A percentile compares a stretch with the other conserved stretches of the same genome.
Evolutionary conservation across 805 yeast genomes (phyloP).

Genomic region (Candida corydali): DNA sequence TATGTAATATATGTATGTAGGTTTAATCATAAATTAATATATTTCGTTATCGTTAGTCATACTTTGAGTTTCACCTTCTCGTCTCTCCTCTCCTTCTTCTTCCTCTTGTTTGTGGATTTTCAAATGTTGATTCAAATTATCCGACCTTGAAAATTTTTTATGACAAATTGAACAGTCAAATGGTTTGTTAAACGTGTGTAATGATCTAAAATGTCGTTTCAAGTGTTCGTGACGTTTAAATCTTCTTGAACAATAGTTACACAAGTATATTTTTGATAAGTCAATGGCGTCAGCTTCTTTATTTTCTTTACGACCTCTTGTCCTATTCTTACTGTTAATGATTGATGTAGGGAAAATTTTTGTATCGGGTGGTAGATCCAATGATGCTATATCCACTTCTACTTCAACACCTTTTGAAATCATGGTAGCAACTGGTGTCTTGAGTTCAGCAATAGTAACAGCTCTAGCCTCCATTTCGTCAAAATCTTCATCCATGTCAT

Average conservation of each 20-base stretch:
- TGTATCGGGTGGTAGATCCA: conserved; percentile 38
- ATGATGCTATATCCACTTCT: conserved; percentile 34
- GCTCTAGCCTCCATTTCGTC: conserved; percentile 11
- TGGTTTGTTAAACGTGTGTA: conserved; percentile 72
- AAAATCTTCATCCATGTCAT: conserved; percentile 6
- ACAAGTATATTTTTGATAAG: conserved; percentile 48
- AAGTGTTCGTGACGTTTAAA: conserved; percentile 77
- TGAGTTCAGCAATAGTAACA: conserved; percentile 7
- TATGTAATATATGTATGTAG: no score
- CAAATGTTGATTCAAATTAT: conserved; percentile 63
- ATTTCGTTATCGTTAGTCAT: no score
- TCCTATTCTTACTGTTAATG: conserved; percentile 31
- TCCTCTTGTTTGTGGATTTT: conserved; percentile 47
- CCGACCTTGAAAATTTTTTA: conserved; percentile 63
- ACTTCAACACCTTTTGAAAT: conserved; percentile 30
- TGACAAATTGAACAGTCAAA: conserved; percentile 58
- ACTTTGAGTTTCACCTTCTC: no score
- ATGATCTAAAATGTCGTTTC: conserved; percentile 67
- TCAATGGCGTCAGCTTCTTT: conserved; percentile 49
- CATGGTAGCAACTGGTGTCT: conserved; percentile 16
- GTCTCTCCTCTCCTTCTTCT: conserved; percentile 8
- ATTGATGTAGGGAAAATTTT: conserved; percentile 32
- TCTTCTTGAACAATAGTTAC: conserved; percentile 59
- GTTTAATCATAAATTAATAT: no score
- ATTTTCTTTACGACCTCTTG: conserved; percentile 65